Evolutionary conservation across 2,329 filamentous ascomycete genomes (phyloP).

Genomic region (Fonsecaea monophora): DNA sequence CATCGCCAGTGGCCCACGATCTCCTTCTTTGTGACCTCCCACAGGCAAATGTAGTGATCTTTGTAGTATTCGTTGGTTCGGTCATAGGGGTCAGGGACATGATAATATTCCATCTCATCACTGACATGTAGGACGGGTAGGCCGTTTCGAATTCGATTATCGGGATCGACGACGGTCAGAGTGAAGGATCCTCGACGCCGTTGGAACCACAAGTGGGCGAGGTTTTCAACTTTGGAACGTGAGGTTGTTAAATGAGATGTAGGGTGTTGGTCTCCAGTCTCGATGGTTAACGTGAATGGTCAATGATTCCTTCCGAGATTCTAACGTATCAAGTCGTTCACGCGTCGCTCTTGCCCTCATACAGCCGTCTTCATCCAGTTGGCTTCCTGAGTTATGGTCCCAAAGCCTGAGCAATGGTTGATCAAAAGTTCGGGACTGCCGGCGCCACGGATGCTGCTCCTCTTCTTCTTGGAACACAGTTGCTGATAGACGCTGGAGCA

Average conservation of each 20-base stretch:
- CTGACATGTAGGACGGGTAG: constrained; percentile 30
- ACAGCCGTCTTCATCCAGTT: constrained; percentile 10
- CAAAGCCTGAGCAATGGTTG: constrained; percentile 19
- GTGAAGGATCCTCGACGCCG: constrained; percentile 14
- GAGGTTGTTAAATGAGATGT: constrained; percentile 35
- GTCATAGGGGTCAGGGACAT: constrained; percentile 28
- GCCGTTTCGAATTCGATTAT: constrained; percentile 28
- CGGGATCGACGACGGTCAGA: constrained; percentile 33
- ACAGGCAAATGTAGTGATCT: constrained; percentile 35
- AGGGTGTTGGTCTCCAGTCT: constrained; percentile 31
- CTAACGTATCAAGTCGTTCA: constrained; percentile 26
- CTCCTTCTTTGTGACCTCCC: constrained; percentile 33
- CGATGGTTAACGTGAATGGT: constrained; percentile 32
- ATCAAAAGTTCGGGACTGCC: constrained; percentile 11
- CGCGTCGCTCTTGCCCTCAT: constrained; percentile 30
- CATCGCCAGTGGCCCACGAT: constrained; percentile 31
- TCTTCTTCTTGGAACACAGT: not conserved
- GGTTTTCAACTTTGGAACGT: constrained; percentile 21
- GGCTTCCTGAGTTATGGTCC: constrained; percentile 25
- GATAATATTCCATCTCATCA: constrained; percentile 33
- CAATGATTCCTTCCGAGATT: constrained; percentile 32
- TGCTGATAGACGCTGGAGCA: not conserved
- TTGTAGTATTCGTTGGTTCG: constrained; percentile 26
- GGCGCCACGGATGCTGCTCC: constrained; percentile 4
- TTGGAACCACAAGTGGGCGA: constrained; percentile 19